Conservation (phyloP, 2,329 filamentous ascomycete species). For the Xylaria arbuscula region DNA sequence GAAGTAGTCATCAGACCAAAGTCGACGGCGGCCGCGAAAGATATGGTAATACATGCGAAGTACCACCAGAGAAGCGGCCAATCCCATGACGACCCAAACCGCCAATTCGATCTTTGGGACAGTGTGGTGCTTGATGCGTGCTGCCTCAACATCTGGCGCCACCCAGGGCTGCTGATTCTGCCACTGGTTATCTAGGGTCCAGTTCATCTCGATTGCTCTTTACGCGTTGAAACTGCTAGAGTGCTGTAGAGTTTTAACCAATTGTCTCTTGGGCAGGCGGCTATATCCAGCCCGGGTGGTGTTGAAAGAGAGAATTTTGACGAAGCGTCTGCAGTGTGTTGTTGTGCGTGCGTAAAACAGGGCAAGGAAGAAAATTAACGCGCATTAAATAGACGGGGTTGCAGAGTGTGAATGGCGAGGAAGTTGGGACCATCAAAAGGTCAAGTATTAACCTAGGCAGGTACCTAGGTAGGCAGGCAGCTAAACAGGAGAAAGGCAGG, state of each 20-base stretch:
- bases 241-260: not conserved
- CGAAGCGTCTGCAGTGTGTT: not conserved
- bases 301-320: not conserved
- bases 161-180: no score
- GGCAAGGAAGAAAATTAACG: not conserved
- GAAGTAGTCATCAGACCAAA: conserved; percentile 38
- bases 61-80: conserved; percentile 25
- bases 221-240: not conserved
- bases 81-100: conserved; percentile 23
- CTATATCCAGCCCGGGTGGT: no score
- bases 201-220: conserved; percentile 2
- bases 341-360: not conserved
- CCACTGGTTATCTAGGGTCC: no score
- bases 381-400: not conserved
- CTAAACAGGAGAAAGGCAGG: no score
- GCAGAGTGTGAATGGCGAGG: not conserved
- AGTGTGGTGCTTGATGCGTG: conserved; percentile 15
- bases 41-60: conserved; percentile 34
- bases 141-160: conserved; percentile 31
- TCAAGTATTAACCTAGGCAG: not conserved
- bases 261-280: no score
- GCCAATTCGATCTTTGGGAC: conserved; percentile 14
- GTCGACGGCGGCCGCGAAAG: conserved; percentile 28
- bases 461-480: not conserved
- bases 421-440: conserved; percentile 2